Base-by-base conservation (phyloP, 495 filamentous ascomycete species). In the Lasiosphaeria miniovina region DNA sequence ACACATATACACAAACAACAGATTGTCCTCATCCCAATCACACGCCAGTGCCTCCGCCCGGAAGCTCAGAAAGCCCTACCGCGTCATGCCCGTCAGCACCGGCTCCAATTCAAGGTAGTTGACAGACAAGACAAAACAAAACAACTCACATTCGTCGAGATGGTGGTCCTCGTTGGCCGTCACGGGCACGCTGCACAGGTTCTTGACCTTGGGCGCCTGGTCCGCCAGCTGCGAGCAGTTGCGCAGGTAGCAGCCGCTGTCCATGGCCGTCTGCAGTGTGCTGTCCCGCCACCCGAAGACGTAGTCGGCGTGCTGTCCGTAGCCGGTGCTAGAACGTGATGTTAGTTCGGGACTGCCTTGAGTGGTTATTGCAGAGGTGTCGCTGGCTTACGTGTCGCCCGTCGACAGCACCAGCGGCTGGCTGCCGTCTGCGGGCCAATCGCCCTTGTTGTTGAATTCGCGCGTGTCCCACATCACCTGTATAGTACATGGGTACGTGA, bases 231-330 rank as follows among this genome's bases (percentile, higher is more conserved):
- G 56, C 17, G 57, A 54, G 60, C 73, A 77, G 54, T 64, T 71
- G 17, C 62, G 54, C 53, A 72, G 68, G 46, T 66, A 72, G 64
- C 76, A 78, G 36, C 63, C 55, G 52, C 61, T 68, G 58, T 80
- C 73, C 75, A 80, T 74, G 12, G 77, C 77, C 40, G 45, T 59
- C 60, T 76, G 75, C 8, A 78, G 73, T 1, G 70, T 62, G 52
- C 75, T 61, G 48, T 62, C 71, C 62, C 74, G 66, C 75, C 73
- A 78, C 36, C 74, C 76, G 60, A 77, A 77, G 34, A 80, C 68
- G 59, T 80, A 80, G 55, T 77, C 77, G 41, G 68, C 75, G 55
- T 80, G 76, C 50, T 72, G 71, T 24, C 75, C 74, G 60, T 71
- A 68, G 2, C 76, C 75, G 38, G 69, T 72, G 12, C 69, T 73